Conservation (phyloP, 2,329 filamentous ascomycete species). For the Ophiocordyceps camponoti-rufipedis region DNA sequence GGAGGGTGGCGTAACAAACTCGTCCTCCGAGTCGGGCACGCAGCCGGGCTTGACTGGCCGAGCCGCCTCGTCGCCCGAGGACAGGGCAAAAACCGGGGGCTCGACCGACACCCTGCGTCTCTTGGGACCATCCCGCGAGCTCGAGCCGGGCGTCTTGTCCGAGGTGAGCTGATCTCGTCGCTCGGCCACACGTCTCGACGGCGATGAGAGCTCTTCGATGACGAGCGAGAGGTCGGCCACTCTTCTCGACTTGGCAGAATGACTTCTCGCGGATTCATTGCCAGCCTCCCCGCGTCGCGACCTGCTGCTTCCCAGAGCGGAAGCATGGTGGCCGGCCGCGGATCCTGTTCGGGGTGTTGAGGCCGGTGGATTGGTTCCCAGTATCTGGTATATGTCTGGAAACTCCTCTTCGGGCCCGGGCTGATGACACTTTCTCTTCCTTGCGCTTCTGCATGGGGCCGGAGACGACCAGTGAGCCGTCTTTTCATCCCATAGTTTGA, state of each 20-base stretch:
- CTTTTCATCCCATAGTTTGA: constrained; percentile 24
- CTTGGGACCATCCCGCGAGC: constrained; percentile 2
- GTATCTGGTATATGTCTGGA: constrained; percentile 32
- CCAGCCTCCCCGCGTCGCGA: constrained; percentile 5
- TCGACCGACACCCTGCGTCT: constrained; percentile 4
- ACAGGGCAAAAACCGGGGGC: background rate
- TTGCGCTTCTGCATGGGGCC: constrained; percentile 19
- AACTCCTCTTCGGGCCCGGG: constrained; percentile 25
- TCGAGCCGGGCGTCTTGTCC: constrained; percentile 1
- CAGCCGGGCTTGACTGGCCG: constrained; percentile 10
- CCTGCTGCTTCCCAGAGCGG: constrained; percentile 4
- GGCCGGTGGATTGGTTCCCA: constrained; percentile 20
- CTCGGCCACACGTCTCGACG: constrained; percentile 7
- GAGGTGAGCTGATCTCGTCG: constrained; percentile 1
- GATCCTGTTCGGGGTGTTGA: constrained; percentile 15
- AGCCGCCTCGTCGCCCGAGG: constrained; percentile 3
- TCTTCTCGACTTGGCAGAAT: background rate
- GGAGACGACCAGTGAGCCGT: constrained; percentile 19
- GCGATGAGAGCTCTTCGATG: constrained; percentile 8
- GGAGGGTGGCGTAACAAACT: constrained; percentile 22
- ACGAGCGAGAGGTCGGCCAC: constrained; percentile 4
- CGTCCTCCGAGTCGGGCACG: constrained; percentile 39
- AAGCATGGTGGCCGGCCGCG: constrained; percentile 5
- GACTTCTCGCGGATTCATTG: constrained; percentile 2
- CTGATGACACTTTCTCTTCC: constrained; percentile 32